phyloP scores from a whole-genome alignment of 345 rosid species.

The Pistacia vera region DNA sequence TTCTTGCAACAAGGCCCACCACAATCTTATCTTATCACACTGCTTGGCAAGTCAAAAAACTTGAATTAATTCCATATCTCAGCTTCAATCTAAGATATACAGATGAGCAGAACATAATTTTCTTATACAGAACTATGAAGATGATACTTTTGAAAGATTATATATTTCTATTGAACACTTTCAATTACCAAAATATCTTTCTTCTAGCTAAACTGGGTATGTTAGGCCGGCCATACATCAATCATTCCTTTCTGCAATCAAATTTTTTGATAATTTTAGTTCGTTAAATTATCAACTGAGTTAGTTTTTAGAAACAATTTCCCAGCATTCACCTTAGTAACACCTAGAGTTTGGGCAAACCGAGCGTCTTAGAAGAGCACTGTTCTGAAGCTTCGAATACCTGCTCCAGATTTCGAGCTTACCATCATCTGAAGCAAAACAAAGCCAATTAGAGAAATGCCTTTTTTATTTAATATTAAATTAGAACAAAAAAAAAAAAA shows the following conservation, averaged over 20 bases:
- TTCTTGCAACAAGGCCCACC: too few species aligned
- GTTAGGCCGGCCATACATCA: background rate
- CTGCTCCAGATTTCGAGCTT: slow-evolving; percentile 92
- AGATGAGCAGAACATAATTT: background rate
- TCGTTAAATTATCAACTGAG: background rate
- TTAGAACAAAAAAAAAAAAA: background rate
- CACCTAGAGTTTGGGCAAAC: slow-evolving; percentile 63
- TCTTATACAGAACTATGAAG: background rate
- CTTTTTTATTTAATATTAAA: background rate
- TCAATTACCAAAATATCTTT: background rate
- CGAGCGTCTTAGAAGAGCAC: slow-evolving; percentile 73
- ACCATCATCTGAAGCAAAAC: slow-evolving; percentile 75
- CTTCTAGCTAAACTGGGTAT: background rate
- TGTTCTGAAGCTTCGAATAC: slow-evolving; percentile 81
- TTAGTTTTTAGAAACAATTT: background rate
- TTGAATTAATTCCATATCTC: too few species aligned
- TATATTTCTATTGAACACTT: background rate
- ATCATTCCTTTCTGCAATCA: background rate
- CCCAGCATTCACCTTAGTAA: background rate
- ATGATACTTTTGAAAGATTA: background rate
- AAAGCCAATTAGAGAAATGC: slow-evolving; percentile 12
- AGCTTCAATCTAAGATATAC: too few species aligned
- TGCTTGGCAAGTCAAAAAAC: too few species aligned
- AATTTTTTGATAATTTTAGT: background rate
- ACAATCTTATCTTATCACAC: too few species aligned